These are phyloP conservation scores for Starmerella roubikii DNA, from an alignment of 805 yeast species.

Conservation along the genomic window DNA sequence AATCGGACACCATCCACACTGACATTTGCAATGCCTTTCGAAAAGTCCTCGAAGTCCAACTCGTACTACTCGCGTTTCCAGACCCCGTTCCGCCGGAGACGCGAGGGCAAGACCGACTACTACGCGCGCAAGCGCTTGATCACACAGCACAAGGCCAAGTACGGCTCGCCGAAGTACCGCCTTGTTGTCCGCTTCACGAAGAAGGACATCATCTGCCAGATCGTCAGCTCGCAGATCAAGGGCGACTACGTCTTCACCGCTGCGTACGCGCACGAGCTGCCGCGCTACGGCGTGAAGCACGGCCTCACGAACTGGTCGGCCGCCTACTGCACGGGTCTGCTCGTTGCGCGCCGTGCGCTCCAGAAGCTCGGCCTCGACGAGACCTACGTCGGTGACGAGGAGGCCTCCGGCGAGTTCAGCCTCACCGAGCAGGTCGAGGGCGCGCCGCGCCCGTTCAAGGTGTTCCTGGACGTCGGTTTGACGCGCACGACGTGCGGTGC, in stretches of 20 bases:
- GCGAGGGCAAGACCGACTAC: constrained; percentile 99
- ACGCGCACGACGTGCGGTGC: constrained; percentile 99
- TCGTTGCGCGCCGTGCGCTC: constrained; percentile 97
- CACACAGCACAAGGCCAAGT: constrained; percentile 99
- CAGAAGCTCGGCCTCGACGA: constrained; percentile 96
- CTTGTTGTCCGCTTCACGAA: constrained; percentile 99
- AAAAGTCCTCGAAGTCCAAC: constrained; percentile 57
- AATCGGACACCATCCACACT: too few species aligned
- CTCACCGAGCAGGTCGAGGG: constrained; percentile 99
- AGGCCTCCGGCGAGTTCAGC: constrained; percentile 97
- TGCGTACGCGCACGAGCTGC: constrained; percentile 98
- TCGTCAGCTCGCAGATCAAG: constrained; percentile 88
- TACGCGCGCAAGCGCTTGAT: constrained; percentile 99
- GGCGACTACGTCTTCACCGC: constrained; percentile 95
- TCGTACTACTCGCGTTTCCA: constrained; percentile 99
- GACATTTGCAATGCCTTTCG: constrained; percentile 53
- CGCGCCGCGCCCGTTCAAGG: constrained; percentile 99
- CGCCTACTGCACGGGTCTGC: constrained; percentile 97
- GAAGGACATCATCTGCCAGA: constrained; percentile 98
- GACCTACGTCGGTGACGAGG: constrained; percentile 97
- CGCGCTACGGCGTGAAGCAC: constrained; percentile 91
- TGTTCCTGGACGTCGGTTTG: constrained; percentile 96
- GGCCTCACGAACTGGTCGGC: constrained; percentile 99
- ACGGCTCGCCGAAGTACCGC: constrained; percentile 99
- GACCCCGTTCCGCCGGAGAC: constrained; percentile 99